Conservation (phyloP, 768 basidiomycete species). For the Tricholoma furcatifolium region DNA sequence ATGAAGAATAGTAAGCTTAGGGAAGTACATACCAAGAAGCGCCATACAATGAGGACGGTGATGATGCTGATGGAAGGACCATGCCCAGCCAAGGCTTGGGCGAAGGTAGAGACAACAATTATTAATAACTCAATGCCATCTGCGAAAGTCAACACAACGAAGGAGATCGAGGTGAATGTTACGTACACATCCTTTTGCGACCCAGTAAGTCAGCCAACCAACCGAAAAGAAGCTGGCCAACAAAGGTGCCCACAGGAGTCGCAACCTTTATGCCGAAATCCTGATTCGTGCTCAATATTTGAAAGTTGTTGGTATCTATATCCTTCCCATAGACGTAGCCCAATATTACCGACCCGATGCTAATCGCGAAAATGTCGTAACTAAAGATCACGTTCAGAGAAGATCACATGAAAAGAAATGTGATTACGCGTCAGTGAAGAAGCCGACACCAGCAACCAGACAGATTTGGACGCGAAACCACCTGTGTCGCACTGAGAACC, state of each 20-base stretch:
- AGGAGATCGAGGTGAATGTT: neutral
- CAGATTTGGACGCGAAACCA: constrained; percentile 86
- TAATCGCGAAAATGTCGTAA: constrained; percentile 90
- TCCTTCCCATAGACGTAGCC: constrained; percentile 71
- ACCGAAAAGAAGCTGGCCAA: constrained; percentile 77
- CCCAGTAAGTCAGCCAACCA: constrained; percentile 77
- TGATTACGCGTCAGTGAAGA: constrained; percentile 79
- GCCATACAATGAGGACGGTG: constrained; percentile 79
- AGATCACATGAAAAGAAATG: neutral
- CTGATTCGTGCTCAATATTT: constrained; percentile 54
- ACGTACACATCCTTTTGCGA: constrained; percentile 77
- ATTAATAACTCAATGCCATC: constrained; percentile 77
- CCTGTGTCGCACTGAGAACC: constrained; percentile 29
- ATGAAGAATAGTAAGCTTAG: neutral
- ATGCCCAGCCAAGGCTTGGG: constrained; percentile 70
- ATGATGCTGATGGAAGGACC: constrained; percentile 68
- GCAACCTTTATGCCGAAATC: constrained; percentile 80
- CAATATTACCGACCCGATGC: constrained; percentile 79
- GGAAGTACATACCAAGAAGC: constrained; percentile 54
- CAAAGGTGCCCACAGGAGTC: constrained; percentile 72
- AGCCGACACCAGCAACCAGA: constrained; percentile 73
- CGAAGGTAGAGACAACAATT: constrained; percentile 78
- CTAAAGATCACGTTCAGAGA: constrained; percentile 24
- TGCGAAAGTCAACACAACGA: constrained; percentile 18
- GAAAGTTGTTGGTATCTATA: neutral